Base-by-base conservation (phyloP, 371 early-diverging fungal species). In the Saksenaea oblongispora region DNA sequence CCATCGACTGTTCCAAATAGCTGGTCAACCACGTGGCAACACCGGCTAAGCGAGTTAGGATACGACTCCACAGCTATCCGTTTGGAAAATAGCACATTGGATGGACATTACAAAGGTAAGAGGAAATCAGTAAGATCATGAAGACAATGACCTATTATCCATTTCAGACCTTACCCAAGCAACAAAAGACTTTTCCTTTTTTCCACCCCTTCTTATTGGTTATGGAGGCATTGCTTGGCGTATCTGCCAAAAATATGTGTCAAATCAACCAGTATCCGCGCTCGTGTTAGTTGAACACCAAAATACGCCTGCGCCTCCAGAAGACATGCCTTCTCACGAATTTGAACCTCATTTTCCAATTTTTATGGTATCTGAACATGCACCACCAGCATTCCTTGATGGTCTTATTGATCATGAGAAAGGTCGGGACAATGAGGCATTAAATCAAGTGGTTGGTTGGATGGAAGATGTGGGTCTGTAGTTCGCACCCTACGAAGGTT, bases 341-440 rank as follows among this genome's bases (percentile, higher is more conserved):
- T 79, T 76, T 58, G 80, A 79, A 31, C 80, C 80, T n/a, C 61
- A 65, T 22, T 76, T 79, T 58, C 75, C 76, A 0, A 66, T 79
- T 1, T 36, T 69, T 28, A 47, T 65, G 11, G 56, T 68, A 7
- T n/a, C 64, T 10, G 34, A 17, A 13, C 15, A 26, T 24, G 24
- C n/a, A 0, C 34, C 62, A 15, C 78, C 75, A 14, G 26, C 31
- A 5, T 78, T 78, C 42, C 59, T 78, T 2, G 68, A 72, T 9
- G 72, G 67, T 4, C 64, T 66, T 56, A 62, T 78, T n/a, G 73
- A 74, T 44, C 56, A 65, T 22, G 28, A 64, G 18, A 14, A 35
- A 1, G 24, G 55, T n/a, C 17, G 54, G 10, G 56, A 59, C 17
- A 22, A 54, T 17, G 31, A 64, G 2, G 58, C 57, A 18, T 54